Base-by-base conservation (phyloP, 768 basidiomycete genomes). In the Paxillus involutus region DNA sequence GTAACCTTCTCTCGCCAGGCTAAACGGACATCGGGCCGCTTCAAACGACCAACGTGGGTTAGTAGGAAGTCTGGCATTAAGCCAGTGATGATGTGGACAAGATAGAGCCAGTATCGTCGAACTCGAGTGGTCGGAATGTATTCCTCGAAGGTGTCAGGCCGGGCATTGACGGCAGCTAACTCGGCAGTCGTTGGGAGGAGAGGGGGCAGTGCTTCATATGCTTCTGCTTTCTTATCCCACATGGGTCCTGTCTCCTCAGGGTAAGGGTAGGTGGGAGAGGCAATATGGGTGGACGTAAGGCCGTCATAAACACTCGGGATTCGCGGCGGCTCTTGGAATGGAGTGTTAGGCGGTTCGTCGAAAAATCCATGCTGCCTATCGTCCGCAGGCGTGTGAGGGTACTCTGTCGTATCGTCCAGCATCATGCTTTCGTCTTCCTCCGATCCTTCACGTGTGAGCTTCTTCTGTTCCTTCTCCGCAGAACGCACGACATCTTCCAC, bases 1-100 rank as follows among this genome's bases (percentile, higher is more conserved):
- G 85, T 79, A 48, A 86, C 60, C 68, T 87, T 87, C 63, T 87
- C 85, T 40, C 85, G 74, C 86, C 86, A 87, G 0, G 85, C 85
- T 42, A 86, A 76, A 47, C 81, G 79, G 44, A 87, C 72, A 63
- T 87, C 85, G 19, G 84, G 81, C 10, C 85, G 80, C 65, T 85
- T 85, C 85, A 87, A 84, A 16, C 81, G 76, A 6, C 85, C 84
- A 44, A 85, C 36, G 46, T 70, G 67, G 43, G 64, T 65, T 32
- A 86, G 73, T 4, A 76, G 55, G 57, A 85, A 81, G 24, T 71
- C 58, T 0, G 86, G 86, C 14, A 86, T 78, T 71, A 79, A 79
- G 71, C 75, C 81, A 0, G 86, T 86, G 41, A 72, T 58, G 5
- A 73, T 21, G 78, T 80, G 76, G 21, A 84, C 84, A 44, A 81